Evolutionary conservation across 805 yeast genomes (phyloP), one percentile per base, ranked within the genome.

Genomic region (Wickerhamiella domercqiae): DNA sequence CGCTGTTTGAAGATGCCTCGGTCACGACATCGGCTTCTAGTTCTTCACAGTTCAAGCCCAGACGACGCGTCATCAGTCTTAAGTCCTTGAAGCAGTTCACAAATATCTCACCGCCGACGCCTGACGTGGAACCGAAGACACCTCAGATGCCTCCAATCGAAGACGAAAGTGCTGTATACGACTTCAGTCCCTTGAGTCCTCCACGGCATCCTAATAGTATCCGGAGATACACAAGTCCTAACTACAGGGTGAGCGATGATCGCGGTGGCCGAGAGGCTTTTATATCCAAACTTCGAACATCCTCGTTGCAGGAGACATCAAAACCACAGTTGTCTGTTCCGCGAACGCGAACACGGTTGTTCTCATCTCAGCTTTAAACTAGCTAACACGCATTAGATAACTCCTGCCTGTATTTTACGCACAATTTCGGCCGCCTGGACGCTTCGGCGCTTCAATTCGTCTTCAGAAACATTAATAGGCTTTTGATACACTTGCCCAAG

Each of bases 401-500:
- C n/a, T n/a, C n/a, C n/a, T n/a, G n/a, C n/a, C n/a, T 30, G 33
- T 13, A 30, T 13, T 17, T 30, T 7, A 5, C n/a, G 21, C 18
- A 31, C 39, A 15, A 41, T 33, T 26, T 32, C 33, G 5, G 19
- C 22, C 11, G 39, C 40, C 3, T 21, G 26, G 15, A 11, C 17
- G 5, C 21, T 20, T 7, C 43, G 38, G 5, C n/a, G 5, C 16
- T 22, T 35, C 15, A 13, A 9, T 34, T 37, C 39, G n/a, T 24
- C 43, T 3, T 21, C 30, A 2, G 37, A 15, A n/a, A 38, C 15
- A 2, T 34, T 32, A 7, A 40, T 26, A 15, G 24, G 14, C 16
- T 30, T 13, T 30, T 36, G 29, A 19, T 47, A 47, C 7, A 60
- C 51, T 41, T 59, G 63, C 17, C 66, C 65, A 16, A 61, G 48